Base-by-base conservation (phyloP, 1,284 basidiomycete species). In the Phylloporus sp. region DNA sequence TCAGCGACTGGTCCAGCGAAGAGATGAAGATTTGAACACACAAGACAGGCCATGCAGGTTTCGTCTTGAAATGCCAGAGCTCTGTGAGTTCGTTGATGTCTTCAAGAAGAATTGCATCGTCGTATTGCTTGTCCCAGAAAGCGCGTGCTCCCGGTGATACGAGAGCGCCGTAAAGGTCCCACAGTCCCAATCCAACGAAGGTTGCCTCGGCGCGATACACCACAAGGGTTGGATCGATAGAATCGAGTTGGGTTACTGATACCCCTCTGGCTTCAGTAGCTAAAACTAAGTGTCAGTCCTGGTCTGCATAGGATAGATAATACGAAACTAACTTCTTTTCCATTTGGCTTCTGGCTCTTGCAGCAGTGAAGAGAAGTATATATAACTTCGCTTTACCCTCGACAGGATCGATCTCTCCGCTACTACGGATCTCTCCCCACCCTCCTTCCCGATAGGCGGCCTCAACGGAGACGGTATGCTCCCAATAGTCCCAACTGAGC, bases 271-370 rank as follows among this genome's bases (percentile, higher is more conserved):
- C 86, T 71, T 99, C 97, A 49, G 91, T 90, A 31, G 94, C 89
- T 84, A 76, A 56, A 77, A 46, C n/a, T 42, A 65, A n/a, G 55
- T 60, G 39, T 68, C 60, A 63, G 56, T 20, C 39, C 44, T 31
- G n/a, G 40, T n/a, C 17, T 28, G 24, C 24, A 47, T 7, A 3
- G 3, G 24, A 6, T 18, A 26, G 39, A 61, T 5, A 24, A 56
- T 20, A 52, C 12, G 13, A 1, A 20, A 80, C 86, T 70, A 76
- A 92, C 90, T 92, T 72, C 87, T 81, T 74, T 89, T 91, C 98
- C 98, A 99, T 77, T 99, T 99, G 3, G 95, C 95, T 76, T 98
- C 96, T 1, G 98, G 98, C 74, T 99, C 98, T 77, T 99, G 98
- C 47, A 99, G 79, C 26, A 99, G 82, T 0, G 96, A 98, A 2